Evolutionary conservation across 257 asterid genomes (phyloP).

Genomic region (Verbascum thapsus): DNA sequence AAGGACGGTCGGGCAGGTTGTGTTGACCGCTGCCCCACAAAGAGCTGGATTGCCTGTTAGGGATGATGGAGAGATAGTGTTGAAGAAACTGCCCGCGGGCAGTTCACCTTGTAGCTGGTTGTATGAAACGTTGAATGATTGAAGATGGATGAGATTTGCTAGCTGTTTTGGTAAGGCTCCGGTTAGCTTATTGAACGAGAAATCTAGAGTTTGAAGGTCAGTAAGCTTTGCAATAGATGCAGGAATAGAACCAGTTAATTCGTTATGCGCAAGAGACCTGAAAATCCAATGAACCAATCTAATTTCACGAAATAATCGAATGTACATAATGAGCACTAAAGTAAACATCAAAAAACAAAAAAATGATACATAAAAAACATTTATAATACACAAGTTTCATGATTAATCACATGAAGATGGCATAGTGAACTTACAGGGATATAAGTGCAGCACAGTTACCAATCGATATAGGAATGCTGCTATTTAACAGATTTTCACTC

Average conservation of each 20-base stretch:
- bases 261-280: conserved; percentile 67
- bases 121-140: conserved; percentile 68
- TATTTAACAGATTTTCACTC: conserved; percentile 58
- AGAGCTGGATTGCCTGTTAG: conserved; percentile 67
- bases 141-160: conserved; percentile 56
- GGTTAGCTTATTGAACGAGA: conserved; percentile 64
- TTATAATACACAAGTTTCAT: too few relatives aligned
- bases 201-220: conserved; percentile 53
- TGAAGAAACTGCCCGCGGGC: conserved; percentile 70
- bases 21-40: conserved; percentile 73
- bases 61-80: conserved; percentile 68
- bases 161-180: conserved; percentile 72
- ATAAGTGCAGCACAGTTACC: conserved; percentile 48
- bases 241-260: conserved; percentile 62
- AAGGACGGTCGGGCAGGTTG: conserved; percentile 61
- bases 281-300: background rate
- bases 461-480: conserved; percentile 53
- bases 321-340: too few relatives aligned
- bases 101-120: conserved; percentile 77
- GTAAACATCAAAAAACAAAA: too few relatives aligned
- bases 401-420: background rate
- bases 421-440: conserved; percentile 51
- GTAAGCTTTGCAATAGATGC: conserved; percentile 49
- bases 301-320: too few relatives aligned
- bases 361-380: too few relatives aligned